A percentile compares a stretch with the other conserved stretches of the same genome.
phyloP scores from a whole-genome alignment of 2,329 filamentous ascomycete genomes.

The Mariannaea elegans region DNA sequence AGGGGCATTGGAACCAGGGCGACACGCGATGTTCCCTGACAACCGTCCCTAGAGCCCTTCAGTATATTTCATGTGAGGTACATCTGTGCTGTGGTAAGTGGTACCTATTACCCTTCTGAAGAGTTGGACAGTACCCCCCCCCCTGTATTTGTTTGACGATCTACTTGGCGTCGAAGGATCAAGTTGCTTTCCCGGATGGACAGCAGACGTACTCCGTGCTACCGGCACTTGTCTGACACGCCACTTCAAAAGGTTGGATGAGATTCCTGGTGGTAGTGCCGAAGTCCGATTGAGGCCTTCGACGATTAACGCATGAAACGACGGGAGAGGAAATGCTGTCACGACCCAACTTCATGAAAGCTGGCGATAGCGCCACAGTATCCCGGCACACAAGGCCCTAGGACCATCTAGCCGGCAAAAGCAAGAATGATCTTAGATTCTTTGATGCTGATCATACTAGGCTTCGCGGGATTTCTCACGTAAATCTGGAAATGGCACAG shows the following conservation, averaged over 20 bases:
- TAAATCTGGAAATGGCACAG: too few species aligned
- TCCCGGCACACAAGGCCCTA: not conserved
- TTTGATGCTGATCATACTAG: constrained; percentile 2
- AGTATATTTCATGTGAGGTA: not conserved
- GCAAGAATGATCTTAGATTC: not conserved
- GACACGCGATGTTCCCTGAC: constrained; percentile 5
- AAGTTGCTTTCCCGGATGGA: too few species aligned
- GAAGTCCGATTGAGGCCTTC: not conserved
- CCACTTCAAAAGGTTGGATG: not conserved
- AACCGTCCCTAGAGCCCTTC: not conserved
- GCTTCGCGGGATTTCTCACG: too few species aligned
- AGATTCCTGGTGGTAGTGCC: not conserved
- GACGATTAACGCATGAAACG: not conserved
- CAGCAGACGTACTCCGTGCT: too few species aligned
- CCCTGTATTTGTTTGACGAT: not conserved
- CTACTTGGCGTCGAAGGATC: not conserved
- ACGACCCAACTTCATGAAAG: not conserved
- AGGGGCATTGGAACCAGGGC: not conserved
- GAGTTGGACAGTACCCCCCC: not conserved
- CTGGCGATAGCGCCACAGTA: not conserved
- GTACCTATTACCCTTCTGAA: not conserved
- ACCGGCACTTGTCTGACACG: constrained; percentile 18
- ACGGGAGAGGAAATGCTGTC: constrained; percentile 1
- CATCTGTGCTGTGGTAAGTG: not conserved
- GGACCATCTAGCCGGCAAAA: not conserved